Base-by-base conservation (phyloP, 2,329 filamentous ascomycete genomes). In the Ophiosphaerella narmari region DNA sequence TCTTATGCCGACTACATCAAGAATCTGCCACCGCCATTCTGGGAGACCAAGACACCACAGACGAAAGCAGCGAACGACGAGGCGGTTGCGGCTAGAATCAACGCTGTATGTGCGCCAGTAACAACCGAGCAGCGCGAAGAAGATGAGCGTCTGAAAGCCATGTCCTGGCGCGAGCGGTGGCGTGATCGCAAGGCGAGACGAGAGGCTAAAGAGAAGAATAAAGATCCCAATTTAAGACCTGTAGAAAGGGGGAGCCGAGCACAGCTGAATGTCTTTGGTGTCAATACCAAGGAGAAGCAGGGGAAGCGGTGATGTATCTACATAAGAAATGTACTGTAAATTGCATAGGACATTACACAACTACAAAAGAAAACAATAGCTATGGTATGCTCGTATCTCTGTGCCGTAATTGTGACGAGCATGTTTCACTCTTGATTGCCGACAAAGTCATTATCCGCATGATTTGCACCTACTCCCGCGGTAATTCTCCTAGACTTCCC, bases 1-100 rank as follows among this genome's bases (percentile, higher is more conserved):
- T 59, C 55, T 31, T 59, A 59, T 33, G 53, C 24, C 31, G 45
- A 54, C 45, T 59, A 59, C 45, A 59, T 59, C 50, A 56, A 52
- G 21, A 47, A 53, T 31, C 52, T 59, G 13, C 55, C 55, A 39
- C 55, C 55, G 11, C 53, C 55, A 48, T 59, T 56, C 45, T 59
- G 55, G 55, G 40, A 39, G 45, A 56, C 39, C 39, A 56, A 56
- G 37, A 47, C 21, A 46, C 45, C 55, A 43, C 47, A 39, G 33
- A 36, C 54, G 16, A 43, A 48, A 41, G n/a, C 52, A 48, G 43
- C 43, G 42, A 45, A 46, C 46, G 44, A 55, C 37, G 50, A 50
- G 44, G 48, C 51, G 32, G 46, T 51, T 23, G 55, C 53, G 26
- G 52, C 55, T 11, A 51, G 40, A 43, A 48, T 59, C 48, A 52